These are phyloP conservation scores for Chalara sp. DNA, from an alignment of 2,329 filamentous ascomycete species.

Conservation along the genomic window DNA sequence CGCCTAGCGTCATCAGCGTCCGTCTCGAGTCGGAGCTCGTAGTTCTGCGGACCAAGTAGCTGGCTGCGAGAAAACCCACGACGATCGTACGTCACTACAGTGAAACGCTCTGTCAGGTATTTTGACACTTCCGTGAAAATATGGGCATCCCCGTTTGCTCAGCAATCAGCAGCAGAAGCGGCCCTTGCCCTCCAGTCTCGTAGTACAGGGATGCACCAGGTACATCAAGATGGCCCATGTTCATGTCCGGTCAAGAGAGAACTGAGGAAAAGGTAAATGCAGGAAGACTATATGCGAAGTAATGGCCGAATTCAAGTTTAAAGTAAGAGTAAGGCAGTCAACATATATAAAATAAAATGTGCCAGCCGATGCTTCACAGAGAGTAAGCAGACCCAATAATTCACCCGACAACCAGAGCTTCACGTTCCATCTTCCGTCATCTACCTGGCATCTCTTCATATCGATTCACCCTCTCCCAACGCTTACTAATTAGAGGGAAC, in stretches of 20 bases:
- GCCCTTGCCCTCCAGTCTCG: constrained; percentile 22
- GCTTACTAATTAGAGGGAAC: too few species aligned
- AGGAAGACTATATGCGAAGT: too few species aligned
- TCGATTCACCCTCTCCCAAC: too few species aligned
- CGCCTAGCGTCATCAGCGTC: constrained; percentile 26
- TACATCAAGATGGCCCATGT: constrained; percentile 9
- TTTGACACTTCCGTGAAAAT: constrained; percentile 20
- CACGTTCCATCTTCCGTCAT: too few species aligned
- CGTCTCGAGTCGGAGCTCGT: constrained; percentile 18
- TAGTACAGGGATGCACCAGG: constrained; percentile 24
- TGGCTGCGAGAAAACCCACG: constrained; percentile 18
- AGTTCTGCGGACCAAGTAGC: constrained; percentile 18
- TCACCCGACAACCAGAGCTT: too few species aligned
- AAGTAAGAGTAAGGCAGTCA: too few species aligned
- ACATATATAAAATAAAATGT: too few species aligned
- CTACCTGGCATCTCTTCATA: too few species aligned
- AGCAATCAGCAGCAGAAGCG: constrained; percentile 24
- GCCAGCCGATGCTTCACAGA: too few species aligned
- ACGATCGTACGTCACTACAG: constrained; percentile 24
- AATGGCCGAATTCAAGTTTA: too few species aligned
- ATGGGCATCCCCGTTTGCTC: constrained; percentile 22
- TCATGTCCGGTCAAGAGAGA: not conserved
- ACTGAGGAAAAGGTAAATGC: not conserved
- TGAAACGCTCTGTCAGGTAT: constrained; percentile 19
- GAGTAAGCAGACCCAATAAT: too few species aligned